Base-by-base conservation (phyloP, 768 basidiomycete genomes). In the Russula compacta region DNA sequence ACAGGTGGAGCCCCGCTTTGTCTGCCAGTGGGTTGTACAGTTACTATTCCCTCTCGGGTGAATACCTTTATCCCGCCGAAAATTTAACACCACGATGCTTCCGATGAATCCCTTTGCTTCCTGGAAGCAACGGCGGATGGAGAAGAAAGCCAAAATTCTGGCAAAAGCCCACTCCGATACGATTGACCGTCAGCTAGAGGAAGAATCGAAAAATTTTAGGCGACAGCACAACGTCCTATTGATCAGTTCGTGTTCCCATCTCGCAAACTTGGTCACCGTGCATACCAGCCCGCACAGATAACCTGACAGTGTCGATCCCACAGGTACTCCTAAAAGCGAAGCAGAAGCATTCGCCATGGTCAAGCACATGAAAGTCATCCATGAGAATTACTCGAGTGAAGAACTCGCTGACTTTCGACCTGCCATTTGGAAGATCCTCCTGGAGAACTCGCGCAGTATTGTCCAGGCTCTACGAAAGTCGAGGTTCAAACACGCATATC, bases 221-320 rank as follows among this genome's bases (percentile, higher is more conserved):
- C 83, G 83, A 68, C 91, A 92, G 71, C 91, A 88, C 77, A 92
- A 94, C 79, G 92, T 95, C 67, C 73, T 97, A n/a, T 75, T 95
- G 14, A 78, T 97, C 15, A 92, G 92, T 90, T 63, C 53, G 89
- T 66, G 24, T 36, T 49, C 33, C 7, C n/a, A 24, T 46, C 44
- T 40, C 19, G 10, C 24, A 29, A 29, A 29, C 24, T 29, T 15
- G 9, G 10, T 24, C 3, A 6, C 19, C 6, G 19, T 29, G 24
- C 24, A 29, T 29, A 29, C 24, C 19, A 9, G n/a, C 3, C 3
- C 24, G 24, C 11, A 6, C 44, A 46, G 44, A 24, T 1, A 9
- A 0, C 47, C 44, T 17, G 39, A 53, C 53, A 56, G 17, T 32
- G 15, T 24, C n/a, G 7, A 19, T 47, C n/a, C 38, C 17, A 15